Evolutionary conservation across 2,329 filamentous ascomycete genomes (phyloP).

Genomic region (Nigrospora oryzae): DNA sequence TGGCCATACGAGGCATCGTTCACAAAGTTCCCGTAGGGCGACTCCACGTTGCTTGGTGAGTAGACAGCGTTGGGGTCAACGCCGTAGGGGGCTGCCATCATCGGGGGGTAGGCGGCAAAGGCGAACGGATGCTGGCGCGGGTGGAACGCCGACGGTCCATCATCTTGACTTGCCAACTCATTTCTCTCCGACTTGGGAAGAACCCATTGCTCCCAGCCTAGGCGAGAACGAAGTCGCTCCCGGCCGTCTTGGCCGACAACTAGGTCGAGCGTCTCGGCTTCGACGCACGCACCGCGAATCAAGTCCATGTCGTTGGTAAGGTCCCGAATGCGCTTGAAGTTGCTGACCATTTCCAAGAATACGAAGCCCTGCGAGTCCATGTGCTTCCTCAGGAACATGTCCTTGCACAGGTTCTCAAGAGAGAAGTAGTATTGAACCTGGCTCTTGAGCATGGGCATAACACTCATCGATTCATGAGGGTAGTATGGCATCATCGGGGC

Average conservation of each 20-base stretch:
- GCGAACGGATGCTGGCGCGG: constrained; percentile 15
- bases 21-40: constrained; percentile 20
- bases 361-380: constrained; percentile 98
- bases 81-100: constrained; percentile 15
- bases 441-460: constrained; percentile 27
- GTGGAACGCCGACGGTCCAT: constrained; percentile 45
- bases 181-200: constrained; percentile 64
- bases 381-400: constrained; percentile 75
- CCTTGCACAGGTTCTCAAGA: constrained; percentile 89
- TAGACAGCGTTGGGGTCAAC: constrained; percentile 17
- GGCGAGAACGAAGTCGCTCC: constrained; percentile 67
- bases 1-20: constrained; percentile 19
- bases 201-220: constrained; percentile 76
- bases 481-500: not conserved
- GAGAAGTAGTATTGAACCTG: constrained; percentile 93
- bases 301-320: constrained; percentile 65
- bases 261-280: constrained; percentile 67
- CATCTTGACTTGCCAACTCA: constrained; percentile 57
- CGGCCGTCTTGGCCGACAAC: constrained; percentile 65
- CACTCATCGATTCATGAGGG: constrained; percentile 4
- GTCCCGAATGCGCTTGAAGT: constrained; percentile 77
- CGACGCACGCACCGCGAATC: constrained; percentile 66
- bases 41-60: constrained; percentile 15
- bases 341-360: constrained; percentile 65
- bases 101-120: constrained; percentile 11